Percentiles rank a stretch among this genome's conserved stretches.
Evolutionary conservation across 495 filamentous ascomycete species (phyloP).

Genomic region (Xylaria sp.): DNA sequence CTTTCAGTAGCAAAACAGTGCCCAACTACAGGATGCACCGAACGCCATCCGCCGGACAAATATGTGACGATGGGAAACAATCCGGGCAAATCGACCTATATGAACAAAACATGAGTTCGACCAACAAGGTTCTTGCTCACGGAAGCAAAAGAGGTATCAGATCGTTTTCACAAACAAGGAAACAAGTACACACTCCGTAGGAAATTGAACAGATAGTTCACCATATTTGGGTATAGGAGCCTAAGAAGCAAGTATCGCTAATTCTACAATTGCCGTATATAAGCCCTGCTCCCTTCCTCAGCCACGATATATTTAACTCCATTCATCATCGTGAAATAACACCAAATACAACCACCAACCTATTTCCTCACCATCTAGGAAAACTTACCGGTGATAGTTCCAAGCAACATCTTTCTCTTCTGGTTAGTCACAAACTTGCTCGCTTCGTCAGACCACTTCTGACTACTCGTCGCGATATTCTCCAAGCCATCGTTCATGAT

Average conservation of each 20-base stretch:
- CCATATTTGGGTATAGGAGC: not conserved
- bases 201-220: not conserved
- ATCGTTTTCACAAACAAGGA: not conserved
- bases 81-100: not conserved
- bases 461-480: slow-evolving; percentile 75
- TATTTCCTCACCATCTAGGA: slow-evolving; percentile 31
- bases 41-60: not conserved
- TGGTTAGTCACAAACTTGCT: slow-evolving; percentile 83
- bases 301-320: not conserved
- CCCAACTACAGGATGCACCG: not conserved
- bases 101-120: not conserved
- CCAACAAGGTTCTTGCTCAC: not conserved
- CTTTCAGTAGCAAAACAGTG: not conserved
- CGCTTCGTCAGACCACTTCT: slow-evolving; percentile 84
- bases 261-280: not conserved
- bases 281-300: not conserved
- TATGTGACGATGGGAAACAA: not conserved
- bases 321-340: not conserved
- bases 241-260: not conserved
- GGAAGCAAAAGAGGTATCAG: not conserved
- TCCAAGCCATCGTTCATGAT: slow-evolving; percentile 86
- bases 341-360: not conserved
- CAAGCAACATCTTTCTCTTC: slow-evolving; percentile 81
- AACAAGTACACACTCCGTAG: not conserved
- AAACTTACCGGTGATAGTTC: slow-evolving; percentile 59